Base-by-base conservation (phyloP, 2,329 filamentous ascomycete species). In the Aspergillus melleus region DNA sequence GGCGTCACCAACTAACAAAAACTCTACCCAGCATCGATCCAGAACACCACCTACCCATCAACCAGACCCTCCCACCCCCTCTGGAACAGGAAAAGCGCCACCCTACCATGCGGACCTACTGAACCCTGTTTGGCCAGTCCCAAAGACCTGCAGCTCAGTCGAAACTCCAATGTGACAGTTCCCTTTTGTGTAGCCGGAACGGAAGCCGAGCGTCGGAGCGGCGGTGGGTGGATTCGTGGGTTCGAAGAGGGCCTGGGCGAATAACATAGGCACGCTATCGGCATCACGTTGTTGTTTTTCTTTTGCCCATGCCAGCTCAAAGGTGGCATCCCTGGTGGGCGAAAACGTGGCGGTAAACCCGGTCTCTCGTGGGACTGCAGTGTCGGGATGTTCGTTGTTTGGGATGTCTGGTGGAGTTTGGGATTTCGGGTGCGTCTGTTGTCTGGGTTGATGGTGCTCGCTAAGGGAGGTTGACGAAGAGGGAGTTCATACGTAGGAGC, bases 41-140 rank as follows among this genome's bases (percentile, higher is more conserved):
- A 26, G 24, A 26, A 26, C 24, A 8, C 6, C 24, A 4, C 6
- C 24, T 32, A 11, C 30, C 12, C 30, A 36, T 14, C 30, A 10
- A 32, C 12, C 30, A 32, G 30, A 8, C 30, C 24, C 24, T 26
- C 24, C 6, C 24, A 26, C 26, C 1, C 26, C 10, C 16, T n/a
- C 36, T 42, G 1, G 2, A 42, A 42, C 1, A 42, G 16, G 36
- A 3, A 16, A n/a, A 42, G 36, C 3, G 36, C 16, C 36, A 42
- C 14, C 30, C 14, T 42, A 16, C 44, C 44, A 20, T 24, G 50
- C 49, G 26, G 19, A 19, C 19, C 46, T 29, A 16, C 47, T 36
- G 32, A 19, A 8, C 22, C 51, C n/a, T 63, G 60, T 60, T 58
- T 64, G 58, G 61, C 52, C 58, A 54, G 26, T 26, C 14, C 52